Evolutionary conservation across 129 eudicot genomes (phyloP), one percentile per base, ranked within the genome.

Genomic region (Artemisia tridentata): DNA sequence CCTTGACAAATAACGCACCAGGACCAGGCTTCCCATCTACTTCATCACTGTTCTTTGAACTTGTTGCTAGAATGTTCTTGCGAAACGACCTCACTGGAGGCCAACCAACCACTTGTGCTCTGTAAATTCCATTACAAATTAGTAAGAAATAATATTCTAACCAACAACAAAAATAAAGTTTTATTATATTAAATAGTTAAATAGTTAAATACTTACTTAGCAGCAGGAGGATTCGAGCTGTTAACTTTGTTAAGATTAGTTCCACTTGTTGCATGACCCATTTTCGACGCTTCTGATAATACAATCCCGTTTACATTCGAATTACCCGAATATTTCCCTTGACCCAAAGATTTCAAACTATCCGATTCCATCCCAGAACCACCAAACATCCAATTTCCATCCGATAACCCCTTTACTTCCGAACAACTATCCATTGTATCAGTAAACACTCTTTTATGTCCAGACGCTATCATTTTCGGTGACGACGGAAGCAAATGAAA

Each of bases 51-150:
- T 74, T 83, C 71, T 82, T 88, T 66, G 91, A 81, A 67, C 79
- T 81, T 34, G 87, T 68, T 27, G 91, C 89, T 70, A 88, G 31
- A 0, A 89, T 77, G 73, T 84, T 88, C 73, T 88, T 88, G 79
- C 96, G 78, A 72, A 79, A 88, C 6, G 91, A 81, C 86, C 91
- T 86, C 54, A 88, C 78, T 6, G 96, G 96, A 45, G 96, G 96
- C 96, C 96, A 86, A 53, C 89, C 91, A 9, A 88, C 85, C 62
- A 88, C 87, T 69, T 84, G 91, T 8, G 89, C 87, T 84, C 96
- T 86, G 84, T 52, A 27, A 34, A 63, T 21, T 70, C 53, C 13
- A 8, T 48, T 9, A 5, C 61, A 38, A 0, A 73, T 60, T 61
- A 31, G 74, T 66, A 47, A 65, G 17, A 63, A 25, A 61, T 19